Evolutionary conservation across 768 basidiomycete genomes (phyloP).

Genomic region (Kwoniella botswanensis): DNA sequence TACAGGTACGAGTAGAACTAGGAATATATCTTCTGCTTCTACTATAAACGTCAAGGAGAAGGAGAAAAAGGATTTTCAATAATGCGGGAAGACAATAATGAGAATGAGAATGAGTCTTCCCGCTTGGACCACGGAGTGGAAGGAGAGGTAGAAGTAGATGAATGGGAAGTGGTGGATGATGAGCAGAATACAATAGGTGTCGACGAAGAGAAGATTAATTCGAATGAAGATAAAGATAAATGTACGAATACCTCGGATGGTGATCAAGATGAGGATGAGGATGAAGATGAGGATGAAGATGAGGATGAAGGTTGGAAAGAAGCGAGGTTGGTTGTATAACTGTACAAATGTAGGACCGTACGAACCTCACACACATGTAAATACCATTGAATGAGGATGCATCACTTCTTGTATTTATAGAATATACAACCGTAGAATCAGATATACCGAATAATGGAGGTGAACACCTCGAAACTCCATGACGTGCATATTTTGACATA

Average conservation of each 20-base stretch:
- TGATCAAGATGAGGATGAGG: not conserved
- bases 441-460: too few species aligned
- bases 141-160: constrained; percentile 10
- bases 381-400: too few species aligned
- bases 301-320: constrained; percentile 40
- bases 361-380: too few species aligned
- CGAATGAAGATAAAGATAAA: not conserved
- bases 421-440: too few species aligned
- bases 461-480: too few species aligned
- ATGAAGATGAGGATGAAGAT: constrained; percentile 30
- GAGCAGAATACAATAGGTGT: not conserved
- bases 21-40: constrained; percentile 2
- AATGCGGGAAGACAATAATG: constrained; percentile 45
- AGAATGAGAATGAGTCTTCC: constrained; percentile 27
- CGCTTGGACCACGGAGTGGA: constrained; percentile 14
- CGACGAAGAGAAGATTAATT: not conserved
- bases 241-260: too few species aligned
- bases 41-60: not conserved
- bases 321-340: constrained; percentile 20
- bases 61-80: constrained; percentile 42
- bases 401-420: too few species aligned
- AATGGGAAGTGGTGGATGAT: constrained; percentile 37
- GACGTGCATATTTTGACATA: too few species aligned
- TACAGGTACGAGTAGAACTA: not conserved
- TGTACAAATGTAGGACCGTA: not conserved